Percentiles rank a stretch among this genome's conserved stretches.
These are phyloP conservation scores for Trichosanthes cucumerina DNA, from an alignment of 306 rosid genomes.

Conservation along the genomic window DNA sequence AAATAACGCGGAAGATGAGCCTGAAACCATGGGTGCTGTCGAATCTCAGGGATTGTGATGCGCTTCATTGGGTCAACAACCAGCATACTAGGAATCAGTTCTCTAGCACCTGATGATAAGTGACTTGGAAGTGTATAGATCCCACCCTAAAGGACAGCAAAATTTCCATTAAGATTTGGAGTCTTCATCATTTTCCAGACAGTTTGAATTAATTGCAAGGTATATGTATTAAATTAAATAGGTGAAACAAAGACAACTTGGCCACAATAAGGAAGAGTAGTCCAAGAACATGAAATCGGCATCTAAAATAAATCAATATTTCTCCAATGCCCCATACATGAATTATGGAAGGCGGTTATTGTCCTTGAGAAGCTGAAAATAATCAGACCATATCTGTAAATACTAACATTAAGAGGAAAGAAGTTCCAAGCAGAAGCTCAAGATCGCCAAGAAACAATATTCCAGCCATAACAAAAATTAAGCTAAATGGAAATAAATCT, in stretches of 20 bases:
- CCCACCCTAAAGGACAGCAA: slow-evolving; percentile 55
- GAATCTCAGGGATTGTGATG: slow-evolving; percentile 87
- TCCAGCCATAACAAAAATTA: not conserved
- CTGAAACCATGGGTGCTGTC: slow-evolving; percentile 92
- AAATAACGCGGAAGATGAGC: slow-evolving; percentile 86
- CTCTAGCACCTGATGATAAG: slow-evolving; percentile 87
- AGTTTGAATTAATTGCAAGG: not conserved
- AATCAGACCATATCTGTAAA: not conserved
- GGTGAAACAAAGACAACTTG: not conserved
- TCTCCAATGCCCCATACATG: not conserved
- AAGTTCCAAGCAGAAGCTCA: not conserved
- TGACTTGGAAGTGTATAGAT: slow-evolving; percentile 96
- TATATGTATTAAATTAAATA: not conserved
- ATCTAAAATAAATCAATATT: slow-evolving; percentile 2
- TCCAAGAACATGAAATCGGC: not conserved
- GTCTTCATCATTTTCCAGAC: not conserved
- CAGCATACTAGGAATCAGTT: slow-evolving; percentile 88
- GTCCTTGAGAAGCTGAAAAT: not conserved
- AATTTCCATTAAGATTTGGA: not conserved
- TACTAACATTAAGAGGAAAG: not conserved
- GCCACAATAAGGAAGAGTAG: not conserved
- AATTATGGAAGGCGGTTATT: not conserved
- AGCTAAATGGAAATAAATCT: not conserved
- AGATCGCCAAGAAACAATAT: not conserved
- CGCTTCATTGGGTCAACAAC: slow-evolving; percentile 96